These are phyloP conservation scores for Glycine tomentella DNA, from an alignment of 306 rosid genomes.

Conservation along the genomic window DNA sequence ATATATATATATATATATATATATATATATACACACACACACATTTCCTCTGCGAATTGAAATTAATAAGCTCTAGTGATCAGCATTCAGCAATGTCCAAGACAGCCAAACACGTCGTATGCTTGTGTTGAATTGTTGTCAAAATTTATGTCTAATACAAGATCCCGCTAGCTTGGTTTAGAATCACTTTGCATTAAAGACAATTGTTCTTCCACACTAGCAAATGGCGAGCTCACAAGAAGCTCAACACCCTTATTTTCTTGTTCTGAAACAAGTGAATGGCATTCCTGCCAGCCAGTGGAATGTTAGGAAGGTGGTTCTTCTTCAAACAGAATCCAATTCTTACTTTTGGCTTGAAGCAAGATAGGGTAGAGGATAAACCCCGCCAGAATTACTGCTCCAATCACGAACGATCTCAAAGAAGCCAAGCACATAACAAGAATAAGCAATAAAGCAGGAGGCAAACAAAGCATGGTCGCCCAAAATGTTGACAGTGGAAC, in stretches of 20 bases:
- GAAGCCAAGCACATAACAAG: conserved; percentile 94
- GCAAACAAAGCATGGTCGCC: too few relatives aligned
- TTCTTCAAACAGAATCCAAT: conserved; percentile 58
- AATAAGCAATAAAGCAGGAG: conserved; percentile 74
- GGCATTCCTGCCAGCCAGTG: too few relatives aligned
- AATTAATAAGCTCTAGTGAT: background rate
- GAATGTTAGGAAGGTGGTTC: background rate
- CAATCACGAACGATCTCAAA: conserved; percentile 66
- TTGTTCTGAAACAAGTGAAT: too few relatives aligned
- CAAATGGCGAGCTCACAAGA: too few relatives aligned
- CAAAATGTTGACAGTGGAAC: conserved; percentile 78
- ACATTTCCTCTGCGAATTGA: background rate
- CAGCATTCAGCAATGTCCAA: background rate
- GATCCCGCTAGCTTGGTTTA: conserved; percentile 44
- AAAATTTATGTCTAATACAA: conserved; percentile 11
- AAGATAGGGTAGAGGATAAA: conserved; percentile 66
- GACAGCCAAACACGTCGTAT: background rate
- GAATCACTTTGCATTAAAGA: conserved; percentile 50
- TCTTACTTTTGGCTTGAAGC: conserved; percentile 64
- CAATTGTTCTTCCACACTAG: conserved; percentile 48
- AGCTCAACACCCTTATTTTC: too few relatives aligned
- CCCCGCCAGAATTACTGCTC: conserved; percentile 68
- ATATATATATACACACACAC: too few relatives aligned
- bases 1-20: too few relatives aligned
- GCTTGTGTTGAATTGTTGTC: too few relatives aligned